Conservation (phyloP, 2,329 filamentous ascomycete genomes). For the Trichoderma cornu-damae region DNA sequence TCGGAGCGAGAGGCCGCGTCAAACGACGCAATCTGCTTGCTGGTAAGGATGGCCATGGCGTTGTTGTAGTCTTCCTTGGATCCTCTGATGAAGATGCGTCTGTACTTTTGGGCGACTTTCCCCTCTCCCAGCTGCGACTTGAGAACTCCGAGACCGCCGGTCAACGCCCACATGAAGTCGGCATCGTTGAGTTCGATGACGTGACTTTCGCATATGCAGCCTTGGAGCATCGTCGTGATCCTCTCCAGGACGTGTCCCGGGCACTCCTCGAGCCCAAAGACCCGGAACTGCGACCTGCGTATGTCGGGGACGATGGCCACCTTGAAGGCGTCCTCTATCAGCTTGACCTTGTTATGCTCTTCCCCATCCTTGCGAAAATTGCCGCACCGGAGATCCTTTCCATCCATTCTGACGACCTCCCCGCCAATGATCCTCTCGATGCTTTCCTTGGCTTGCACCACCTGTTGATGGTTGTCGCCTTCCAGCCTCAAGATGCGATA, state of each 20-base stretch:
- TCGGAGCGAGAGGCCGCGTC: neutral
- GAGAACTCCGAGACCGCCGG: slow-evolving; percentile 31
- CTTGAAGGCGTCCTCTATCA: neutral
- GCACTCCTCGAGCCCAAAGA: neutral
- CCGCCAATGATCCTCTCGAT: neutral
- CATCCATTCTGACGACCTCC: slow-evolving; percentile 3
- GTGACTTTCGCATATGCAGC: slow-evolving; percentile 5
- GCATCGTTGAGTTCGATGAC: slow-evolving; percentile 27
- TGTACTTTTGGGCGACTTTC: slow-evolving; percentile 26
- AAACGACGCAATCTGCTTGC: neutral
- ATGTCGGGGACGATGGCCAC: slow-evolving; percentile 10
- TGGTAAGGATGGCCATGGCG: slow-evolving; percentile 3
- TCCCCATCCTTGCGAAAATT: neutral
- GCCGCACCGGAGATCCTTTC: neutral
- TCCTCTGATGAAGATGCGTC: slow-evolving; percentile 24
- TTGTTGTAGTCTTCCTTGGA: slow-evolving; percentile 16
- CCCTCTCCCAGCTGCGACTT: slow-evolving; percentile 24
- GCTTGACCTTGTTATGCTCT: neutral
- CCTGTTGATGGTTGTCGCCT: neutral
- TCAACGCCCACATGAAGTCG: slow-evolving; percentile 29
- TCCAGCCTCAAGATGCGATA: slow-evolving; percentile 5
- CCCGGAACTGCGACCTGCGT: slow-evolving; percentile 2
- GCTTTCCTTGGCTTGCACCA: slow-evolving; percentile 1
- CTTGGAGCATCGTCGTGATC: neutral
- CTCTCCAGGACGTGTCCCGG: neutral